Evolutionary conservation across 2,329 filamentous ascomycete genomes (phyloP).

Genomic region (Pestalotiopsis sp.): DNA sequence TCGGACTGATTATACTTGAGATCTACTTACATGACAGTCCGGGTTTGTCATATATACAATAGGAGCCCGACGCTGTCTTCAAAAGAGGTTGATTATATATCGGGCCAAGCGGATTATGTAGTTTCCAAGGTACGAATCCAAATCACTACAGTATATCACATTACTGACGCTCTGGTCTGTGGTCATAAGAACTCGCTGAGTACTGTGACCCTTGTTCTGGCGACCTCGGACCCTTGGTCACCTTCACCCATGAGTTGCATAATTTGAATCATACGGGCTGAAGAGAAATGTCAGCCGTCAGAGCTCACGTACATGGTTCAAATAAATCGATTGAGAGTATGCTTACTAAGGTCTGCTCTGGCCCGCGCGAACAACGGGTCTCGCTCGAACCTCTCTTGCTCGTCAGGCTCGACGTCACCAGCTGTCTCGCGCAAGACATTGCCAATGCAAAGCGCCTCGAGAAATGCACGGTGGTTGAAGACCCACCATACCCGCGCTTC

Average conservation of each 20-base stretch:
- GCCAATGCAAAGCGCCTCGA: slow-evolving; percentile 72
- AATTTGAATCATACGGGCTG: slow-evolving; percentile 65
- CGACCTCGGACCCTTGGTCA: slow-evolving; percentile 59
- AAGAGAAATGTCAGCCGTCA: slow-evolving; percentile 13
- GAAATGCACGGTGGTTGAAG: slow-evolving; percentile 78
- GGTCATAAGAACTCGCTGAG: slow-evolving; percentile 52
- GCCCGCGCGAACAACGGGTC: slow-evolving; percentile 64
- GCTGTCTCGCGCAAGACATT: slow-evolving; percentile 56
- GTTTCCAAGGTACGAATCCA: not conserved
- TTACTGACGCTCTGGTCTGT: not conserved
- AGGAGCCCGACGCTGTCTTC: not conserved
- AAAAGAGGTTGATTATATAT: no score
- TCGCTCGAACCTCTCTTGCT: slow-evolving; percentile 39
- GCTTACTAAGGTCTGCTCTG: slow-evolving; percentile 62
- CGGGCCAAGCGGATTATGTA: no score
- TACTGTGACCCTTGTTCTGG: slow-evolving; percentile 60
- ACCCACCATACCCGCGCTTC: slow-evolving; percentile 85
- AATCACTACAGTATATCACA: not conserved
- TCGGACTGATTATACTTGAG: not conserved
- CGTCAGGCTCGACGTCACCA: slow-evolving; percentile 46
- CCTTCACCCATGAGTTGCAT: slow-evolving; percentile 60
- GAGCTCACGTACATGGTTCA: not conserved
- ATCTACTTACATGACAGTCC: not conserved
- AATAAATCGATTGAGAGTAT: not conserved
- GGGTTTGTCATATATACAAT: not conserved